Evolutionary conservation across 192 early-diverging fungal species (phyloP), one percentile per base, ranked within the genome.

Genomic region (Pecoramyces ruminantium): DNA sequence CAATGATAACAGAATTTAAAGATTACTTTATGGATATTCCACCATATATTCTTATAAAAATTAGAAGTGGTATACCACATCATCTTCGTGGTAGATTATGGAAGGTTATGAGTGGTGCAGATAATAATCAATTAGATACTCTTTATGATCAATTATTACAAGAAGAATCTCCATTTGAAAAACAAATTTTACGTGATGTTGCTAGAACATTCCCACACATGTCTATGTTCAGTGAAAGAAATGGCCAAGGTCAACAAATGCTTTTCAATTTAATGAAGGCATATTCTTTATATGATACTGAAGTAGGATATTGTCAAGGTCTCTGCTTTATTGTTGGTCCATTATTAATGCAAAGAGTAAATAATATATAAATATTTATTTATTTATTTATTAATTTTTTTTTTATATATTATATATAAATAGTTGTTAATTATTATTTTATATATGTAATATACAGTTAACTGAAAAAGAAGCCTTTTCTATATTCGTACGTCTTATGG

Each of bases 281-380:
- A 1, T 98, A 98, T 84, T 90, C 92, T 21, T 79, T 97, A 39
- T 98, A 94, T 83, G 98, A 99, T 84, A 81, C 87, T 13, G 96
- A 98, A 79, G 93, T 98, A 77, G 98, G 98, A 6, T 99, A 99
- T 88, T 98, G 96, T 84, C 98, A 98, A 86, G 97, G 97, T 13
- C 88, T 99, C n/a, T 90, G 94, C 13, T 98, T 97, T 86, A 87
- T 99, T 30, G 94, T 94, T 28, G 97, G 94, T 0, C 93, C 96
- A 16, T 79, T 99, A 83, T 86, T 99, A 77, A 82, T 97, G 38
- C 51, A 67, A 67, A 95, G 96, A 85, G 95, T 95, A 89, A 87
- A 88, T 34, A 6, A 34, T 34, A n/a, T n/a, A n/a, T n/a, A n/a
- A n/a, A n/a, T n/a, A n/a, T n/a, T n/a, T n/a, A n/a, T n/a, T n/a